phyloP scores from a whole-genome alignment of 1,284 basidiomycete species.

The Naganishia sp. region DNA sequence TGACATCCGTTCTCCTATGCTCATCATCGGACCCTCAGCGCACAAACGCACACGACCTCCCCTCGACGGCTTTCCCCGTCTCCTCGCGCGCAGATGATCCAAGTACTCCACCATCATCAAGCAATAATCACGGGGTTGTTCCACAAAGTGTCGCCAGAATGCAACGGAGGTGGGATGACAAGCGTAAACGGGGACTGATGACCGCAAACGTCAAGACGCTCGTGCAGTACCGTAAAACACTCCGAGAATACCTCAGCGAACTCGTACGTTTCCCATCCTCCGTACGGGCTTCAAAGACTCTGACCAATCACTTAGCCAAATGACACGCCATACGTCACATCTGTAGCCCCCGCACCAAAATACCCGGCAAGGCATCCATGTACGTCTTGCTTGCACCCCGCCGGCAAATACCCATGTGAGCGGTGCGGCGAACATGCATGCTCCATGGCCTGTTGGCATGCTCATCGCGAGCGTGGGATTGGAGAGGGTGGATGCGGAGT shows the following conservation, averaged over 20 bases:
- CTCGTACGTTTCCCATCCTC: not conserved
- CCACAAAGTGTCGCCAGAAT: constrained; percentile 1
- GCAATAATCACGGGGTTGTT: not conserved
- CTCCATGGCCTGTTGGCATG: not conserved
- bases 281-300: too few species aligned
- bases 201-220: constrained; percentile 5
- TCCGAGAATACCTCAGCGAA: constrained; percentile 16
- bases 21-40: not conserved
- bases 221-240: constrained; percentile 15
- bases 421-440: constrained; percentile 8
- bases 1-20: too few species aligned
- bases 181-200: not conserved
- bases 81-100: not conserved
- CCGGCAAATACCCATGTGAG: constrained; percentile 1
- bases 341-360: not conserved
- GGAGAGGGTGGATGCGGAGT: constrained; percentile 7
- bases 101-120: not conserved
- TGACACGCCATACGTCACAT: not conserved
- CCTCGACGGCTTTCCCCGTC: constrained; percentile 9
- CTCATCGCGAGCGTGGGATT: not conserved
- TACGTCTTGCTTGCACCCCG: not conserved
- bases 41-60: constrained; percentile 13
- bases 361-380: not conserved
- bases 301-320: not conserved
- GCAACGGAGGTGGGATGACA: not conserved